A percentile compares a stretch with the other conserved stretches of the same genome.
These are phyloP conservation scores for Kodamaea hsintzibuensis DNA, from an alignment of 805 yeast genomes.

Conservation along the genomic window DNA sequence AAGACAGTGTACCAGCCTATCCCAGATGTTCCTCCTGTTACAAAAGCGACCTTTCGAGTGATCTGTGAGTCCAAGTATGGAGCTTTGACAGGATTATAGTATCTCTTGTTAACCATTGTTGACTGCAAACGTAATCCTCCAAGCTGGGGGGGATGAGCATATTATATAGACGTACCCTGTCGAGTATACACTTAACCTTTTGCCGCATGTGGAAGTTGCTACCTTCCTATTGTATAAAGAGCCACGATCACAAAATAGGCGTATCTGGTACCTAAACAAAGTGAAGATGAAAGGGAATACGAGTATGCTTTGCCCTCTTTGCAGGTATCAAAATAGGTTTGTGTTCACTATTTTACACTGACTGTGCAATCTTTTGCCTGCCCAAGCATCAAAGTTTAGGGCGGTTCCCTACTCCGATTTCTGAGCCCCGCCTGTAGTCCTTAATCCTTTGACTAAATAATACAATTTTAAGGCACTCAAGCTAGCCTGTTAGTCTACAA, in stretches of 20 bases:
- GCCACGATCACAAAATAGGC: conserved; percentile 1
- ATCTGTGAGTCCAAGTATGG: conserved; percentile 28
- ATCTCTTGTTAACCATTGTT: conserved; percentile 10
- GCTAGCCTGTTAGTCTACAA: not conserved
- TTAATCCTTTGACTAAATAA: not conserved
- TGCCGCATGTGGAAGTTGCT: conserved; percentile 1
- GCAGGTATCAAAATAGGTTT: not conserved
- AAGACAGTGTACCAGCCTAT: conserved; percentile 42
- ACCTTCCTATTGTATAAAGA: not conserved
- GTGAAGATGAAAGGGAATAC: not conserved
- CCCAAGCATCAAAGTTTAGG: not conserved
- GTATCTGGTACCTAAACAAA: conserved; percentile 1
- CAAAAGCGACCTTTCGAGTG: conserved; percentile 30
- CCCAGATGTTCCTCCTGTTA: conserved; percentile 45
- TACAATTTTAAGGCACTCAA: not conserved
- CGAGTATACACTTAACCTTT: not conserved
- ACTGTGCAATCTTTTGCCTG: not conserved
- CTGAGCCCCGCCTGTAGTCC: not conserved
- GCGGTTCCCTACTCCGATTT: not conserved
- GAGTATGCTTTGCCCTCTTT: not conserved
- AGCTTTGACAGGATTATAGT: conserved; percentile 30
- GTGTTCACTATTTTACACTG: not conserved
- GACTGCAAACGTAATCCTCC: not conserved
- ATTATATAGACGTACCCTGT: not conserved
- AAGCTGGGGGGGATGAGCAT: not conserved